Percentiles rank a stretch among this genome's conserved stretches.
phyloP scores from a whole-genome alignment of 352 stramenopile species.

The Phytopythium vexans region DNA sequence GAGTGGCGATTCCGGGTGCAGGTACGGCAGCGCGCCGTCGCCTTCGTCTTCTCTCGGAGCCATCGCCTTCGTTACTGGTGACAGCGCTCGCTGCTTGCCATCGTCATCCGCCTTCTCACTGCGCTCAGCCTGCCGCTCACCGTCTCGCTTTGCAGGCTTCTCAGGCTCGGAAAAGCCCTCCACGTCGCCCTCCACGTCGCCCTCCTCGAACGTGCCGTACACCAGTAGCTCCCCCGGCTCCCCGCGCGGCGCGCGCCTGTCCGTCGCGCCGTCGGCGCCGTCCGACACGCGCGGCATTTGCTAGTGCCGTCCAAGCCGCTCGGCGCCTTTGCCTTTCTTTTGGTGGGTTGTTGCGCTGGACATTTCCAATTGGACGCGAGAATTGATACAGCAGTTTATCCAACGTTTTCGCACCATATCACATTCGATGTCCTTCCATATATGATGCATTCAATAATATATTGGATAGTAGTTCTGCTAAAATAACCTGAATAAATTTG shows the following conservation, averaged over 20 bases:
- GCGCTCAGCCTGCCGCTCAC: neutral
- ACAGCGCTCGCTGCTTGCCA: too few relatives aligned
- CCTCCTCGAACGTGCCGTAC: neutral
- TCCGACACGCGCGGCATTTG: conserved; percentile 6
- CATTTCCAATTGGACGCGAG: too few relatives aligned
- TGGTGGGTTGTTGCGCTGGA: too few relatives aligned
- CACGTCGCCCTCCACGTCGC: neutral
- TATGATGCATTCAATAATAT: too few relatives aligned
- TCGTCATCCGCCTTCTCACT: neutral
- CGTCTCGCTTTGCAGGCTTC: neutral
- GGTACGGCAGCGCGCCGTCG: conserved; percentile 3
- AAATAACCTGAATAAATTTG: too few relatives aligned
- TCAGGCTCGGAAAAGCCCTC: neutral
- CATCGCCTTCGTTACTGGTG: too few relatives aligned
- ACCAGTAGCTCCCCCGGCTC: neutral
- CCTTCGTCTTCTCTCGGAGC: neutral
- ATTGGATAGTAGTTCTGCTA: too few relatives aligned
- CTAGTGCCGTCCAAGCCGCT: too few relatives aligned
- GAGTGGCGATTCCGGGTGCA: conserved; percentile 25
- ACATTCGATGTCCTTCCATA: too few relatives aligned
- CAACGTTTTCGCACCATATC: too few relatives aligned
- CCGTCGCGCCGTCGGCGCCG: neutral
- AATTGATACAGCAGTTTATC: too few relatives aligned
- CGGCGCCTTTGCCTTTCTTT: too few relatives aligned
- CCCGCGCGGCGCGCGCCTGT: neutral